phyloP scores from a whole-genome alignment of 2,329 filamentous ascomycete species.

The Hortaea werneckii region DNA sequence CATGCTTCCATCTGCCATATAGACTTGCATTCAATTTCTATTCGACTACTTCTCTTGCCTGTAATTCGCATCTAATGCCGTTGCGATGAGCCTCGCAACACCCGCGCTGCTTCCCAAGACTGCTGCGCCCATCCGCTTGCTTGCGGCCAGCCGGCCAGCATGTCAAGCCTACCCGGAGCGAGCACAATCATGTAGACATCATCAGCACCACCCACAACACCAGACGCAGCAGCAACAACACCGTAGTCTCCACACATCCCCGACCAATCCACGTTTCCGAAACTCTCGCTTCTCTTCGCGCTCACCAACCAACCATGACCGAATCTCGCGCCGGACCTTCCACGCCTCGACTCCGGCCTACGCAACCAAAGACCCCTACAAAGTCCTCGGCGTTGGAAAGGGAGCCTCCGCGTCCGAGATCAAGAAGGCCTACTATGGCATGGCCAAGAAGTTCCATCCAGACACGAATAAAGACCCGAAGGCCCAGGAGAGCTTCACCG shows the following conservation, averaged over 20 bases:
- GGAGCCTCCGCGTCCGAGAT: conserved; percentile 75
- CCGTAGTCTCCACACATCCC: neutral
- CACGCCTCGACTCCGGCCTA: conserved; percentile 47
- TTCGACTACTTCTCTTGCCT: no score
- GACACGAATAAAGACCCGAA: conserved; percentile 91
- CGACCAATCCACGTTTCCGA: neutral
- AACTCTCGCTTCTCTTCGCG: conserved; percentile 2
- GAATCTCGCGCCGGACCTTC: conserved; percentile 32
- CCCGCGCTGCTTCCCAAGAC: conserved; percentile 25
- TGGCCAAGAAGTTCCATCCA: conserved; percentile 95
- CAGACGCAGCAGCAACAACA: no score
- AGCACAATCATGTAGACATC: conserved; percentile 10
- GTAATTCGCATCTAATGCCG: neutral
- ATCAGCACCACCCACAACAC: conserved; percentile 3
- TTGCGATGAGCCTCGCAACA: conserved; percentile 27
- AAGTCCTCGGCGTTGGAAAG: conserved; percentile 73
- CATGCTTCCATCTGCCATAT: no score
- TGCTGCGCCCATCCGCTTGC: conserved; percentile 23
- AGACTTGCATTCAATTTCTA: no score
- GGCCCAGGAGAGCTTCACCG: conserved; percentile 91
- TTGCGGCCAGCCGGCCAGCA: conserved; percentile 21
- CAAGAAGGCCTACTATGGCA: conserved; percentile 95
- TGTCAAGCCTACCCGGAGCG: conserved; percentile 15
- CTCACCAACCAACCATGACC: conserved; percentile 15
- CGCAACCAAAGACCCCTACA: conserved; percentile 69